Base-by-base conservation (phyloP, 2,329 filamentous ascomycete genomes). In the Sphaceloma murrayae region DNA sequence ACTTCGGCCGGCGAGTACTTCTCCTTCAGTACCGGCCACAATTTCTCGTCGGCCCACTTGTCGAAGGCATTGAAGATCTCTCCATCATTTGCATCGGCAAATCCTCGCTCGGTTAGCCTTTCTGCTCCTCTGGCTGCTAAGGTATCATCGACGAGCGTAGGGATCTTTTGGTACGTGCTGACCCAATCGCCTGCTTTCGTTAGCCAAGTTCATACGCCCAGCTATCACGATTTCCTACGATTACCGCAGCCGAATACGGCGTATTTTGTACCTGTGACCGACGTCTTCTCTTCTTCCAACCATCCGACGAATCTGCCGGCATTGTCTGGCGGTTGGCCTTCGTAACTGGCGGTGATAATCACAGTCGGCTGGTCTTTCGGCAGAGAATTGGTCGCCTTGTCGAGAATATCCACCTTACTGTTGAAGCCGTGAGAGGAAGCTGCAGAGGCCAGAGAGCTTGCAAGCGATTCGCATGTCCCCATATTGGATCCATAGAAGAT, bases 401-500 rank as follows among this genome's bases (percentile, higher is more conserved):
- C 79, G 29, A 87, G 60, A 1, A 70, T 67, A 16, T 72, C 68
- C 1, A 80, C 62, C 2, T 52, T 53, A 11, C 65, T 66, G 3
- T 58, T 61, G 58, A 78, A 85, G 0, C 82, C 82, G 52, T 76
- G 75, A 2, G 59, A 58, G 2, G 65, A 53, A 0, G 80, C 80
- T 53, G 77, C 72, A 6, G 69, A 66, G 0, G 77, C 78, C 8
- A 86, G 58, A 19, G 73, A 67, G 49, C 80, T 72, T 1, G 82
- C 77, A 34, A 86, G 68, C 1, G 77, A 69, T 58, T 86, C 79
- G 57, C 82, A 87, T 1, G 82, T 87, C 0, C 82, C 82, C 2
- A 76, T 78, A 56, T 85, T 85, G 13, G 78, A 82, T 2, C 83
- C 83, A 54, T 83, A 87, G 32, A 79, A 73, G 14, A 88, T 72